A percentile compares a stretch with the other conserved stretches of the same genome.
Conservation (phyloP, 805 yeast species). For the Wickerhamiella spandovensis region DNA sequence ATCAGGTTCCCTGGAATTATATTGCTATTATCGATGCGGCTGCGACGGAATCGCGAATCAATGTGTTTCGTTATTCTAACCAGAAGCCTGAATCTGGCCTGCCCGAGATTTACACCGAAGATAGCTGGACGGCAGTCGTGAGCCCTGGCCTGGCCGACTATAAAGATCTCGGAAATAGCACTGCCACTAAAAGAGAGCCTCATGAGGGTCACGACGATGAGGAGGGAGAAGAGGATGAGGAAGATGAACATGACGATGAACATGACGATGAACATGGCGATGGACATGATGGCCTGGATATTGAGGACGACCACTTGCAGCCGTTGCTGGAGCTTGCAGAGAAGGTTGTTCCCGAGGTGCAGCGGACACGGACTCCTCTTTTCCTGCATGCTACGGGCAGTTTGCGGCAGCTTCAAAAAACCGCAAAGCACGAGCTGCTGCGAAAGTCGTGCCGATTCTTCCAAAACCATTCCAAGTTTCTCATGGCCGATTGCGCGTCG, state of each 20-base stretch:
- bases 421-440: constrained; percentile 34
- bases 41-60: constrained; percentile 78
- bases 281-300: constrained; percentile 19
- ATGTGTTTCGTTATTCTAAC: constrained; percentile 43
- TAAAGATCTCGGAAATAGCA: constrained; percentile 14
- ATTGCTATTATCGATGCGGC: constrained; percentile 90
- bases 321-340: constrained; percentile 36
- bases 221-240: constrained; percentile 3
- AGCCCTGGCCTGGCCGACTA: constrained; percentile 47
- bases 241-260: constrained; percentile 9
- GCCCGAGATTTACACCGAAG: constrained; percentile 12
- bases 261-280: background rate
- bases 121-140: constrained; percentile 36
- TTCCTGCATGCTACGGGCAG: constrained; percentile 63
- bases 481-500: constrained; percentile 45
- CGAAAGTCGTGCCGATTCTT: constrained; percentile 39
- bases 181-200: constrained; percentile 6
- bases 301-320: constrained; percentile 40
- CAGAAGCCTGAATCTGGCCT: background rate
- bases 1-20: constrained; percentile 27
- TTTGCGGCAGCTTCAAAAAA: constrained; percentile 41
- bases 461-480: constrained; percentile 34
- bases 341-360: constrained; percentile 44
- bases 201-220: background rate
- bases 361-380: constrained; percentile 49